Evolutionary conservation across 768 basidiomycete genomes (phyloP).

Genomic region (Naganishia kalamii): DNA sequence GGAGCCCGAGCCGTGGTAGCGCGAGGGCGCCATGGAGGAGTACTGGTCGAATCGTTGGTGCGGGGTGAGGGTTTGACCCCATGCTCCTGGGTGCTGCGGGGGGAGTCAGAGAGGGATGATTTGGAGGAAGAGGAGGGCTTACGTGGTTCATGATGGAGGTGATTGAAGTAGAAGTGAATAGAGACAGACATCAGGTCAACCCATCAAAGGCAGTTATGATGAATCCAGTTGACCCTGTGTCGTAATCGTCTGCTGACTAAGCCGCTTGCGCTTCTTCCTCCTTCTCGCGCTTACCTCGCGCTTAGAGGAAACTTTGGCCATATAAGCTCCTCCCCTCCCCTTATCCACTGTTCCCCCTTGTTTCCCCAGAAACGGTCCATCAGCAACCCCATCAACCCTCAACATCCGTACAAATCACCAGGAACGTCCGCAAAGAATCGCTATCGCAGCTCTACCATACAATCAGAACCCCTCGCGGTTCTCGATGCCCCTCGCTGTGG

Average conservation of each 20-base stretch:
- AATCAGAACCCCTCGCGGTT: not conserved
- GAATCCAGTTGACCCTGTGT: not conserved
- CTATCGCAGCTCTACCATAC: conserved; percentile 14
- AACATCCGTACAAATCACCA: conserved; percentile 2
- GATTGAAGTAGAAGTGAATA: not conserved
- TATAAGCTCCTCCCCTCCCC: not conserved
- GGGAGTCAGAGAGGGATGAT: not conserved
- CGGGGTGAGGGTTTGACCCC: conserved; percentile 34
- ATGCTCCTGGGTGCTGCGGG: conserved; percentile 35
- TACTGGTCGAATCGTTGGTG: conserved; percentile 21
- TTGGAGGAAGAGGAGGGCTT: not conserved
- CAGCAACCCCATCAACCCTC: not conserved
- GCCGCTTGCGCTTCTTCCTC: not conserved
- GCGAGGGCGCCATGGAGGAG: not conserved
- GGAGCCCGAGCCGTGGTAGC: not conserved
- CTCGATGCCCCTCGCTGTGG: conserved; percentile 13
- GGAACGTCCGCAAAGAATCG: conserved; percentile 19
- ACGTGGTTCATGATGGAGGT: conserved; percentile 19
- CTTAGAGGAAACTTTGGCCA: not conserved
- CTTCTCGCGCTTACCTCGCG: not conserved
- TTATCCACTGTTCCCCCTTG: not conserved
- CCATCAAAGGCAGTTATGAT: not conserved
- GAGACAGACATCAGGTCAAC: not conserved
- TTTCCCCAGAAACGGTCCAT: not conserved
- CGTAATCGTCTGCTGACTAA: not conserved